Evolutionary conservation across 2,329 filamentous ascomycete species (phyloP).

Genomic region (Fusarium nisikadoi): DNA sequence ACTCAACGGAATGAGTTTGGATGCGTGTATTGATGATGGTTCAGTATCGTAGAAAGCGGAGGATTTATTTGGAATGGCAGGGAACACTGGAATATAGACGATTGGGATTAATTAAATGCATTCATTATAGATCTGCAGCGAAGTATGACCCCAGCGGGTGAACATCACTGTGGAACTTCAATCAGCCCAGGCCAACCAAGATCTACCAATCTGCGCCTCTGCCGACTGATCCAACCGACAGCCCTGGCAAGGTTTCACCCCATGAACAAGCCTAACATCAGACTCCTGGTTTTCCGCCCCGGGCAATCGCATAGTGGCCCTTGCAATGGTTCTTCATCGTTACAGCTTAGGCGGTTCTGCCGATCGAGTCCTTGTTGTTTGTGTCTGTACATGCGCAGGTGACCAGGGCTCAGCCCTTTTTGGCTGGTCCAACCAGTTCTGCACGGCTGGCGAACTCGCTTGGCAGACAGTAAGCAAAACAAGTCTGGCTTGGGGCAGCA

Average conservation of each 20-base stretch:
- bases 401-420: background rate
- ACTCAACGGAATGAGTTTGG: background rate
- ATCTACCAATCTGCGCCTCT: background rate
- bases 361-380: background rate
- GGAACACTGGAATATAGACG: background rate
- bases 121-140: fast-evolving
- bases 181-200: no score
- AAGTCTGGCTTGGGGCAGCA: no score
- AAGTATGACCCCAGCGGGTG: background rate
- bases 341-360: background rate
- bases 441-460: no score
- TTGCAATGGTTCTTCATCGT: no score
- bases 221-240: background rate
- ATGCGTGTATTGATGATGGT: background rate
- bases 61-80: background rate
- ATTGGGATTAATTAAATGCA: background rate
- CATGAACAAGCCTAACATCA: background rate
- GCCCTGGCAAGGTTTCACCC: no score
- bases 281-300: background rate
- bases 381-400: background rate
- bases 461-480: no score
- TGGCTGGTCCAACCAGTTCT: background rate
- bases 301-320: fast-evolving
- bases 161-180: background rate
- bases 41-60: background rate